phyloP scores from a whole-genome alignment of 1,284 basidiomycete genomes.

The Ceratobasidium sp. region DNA sequence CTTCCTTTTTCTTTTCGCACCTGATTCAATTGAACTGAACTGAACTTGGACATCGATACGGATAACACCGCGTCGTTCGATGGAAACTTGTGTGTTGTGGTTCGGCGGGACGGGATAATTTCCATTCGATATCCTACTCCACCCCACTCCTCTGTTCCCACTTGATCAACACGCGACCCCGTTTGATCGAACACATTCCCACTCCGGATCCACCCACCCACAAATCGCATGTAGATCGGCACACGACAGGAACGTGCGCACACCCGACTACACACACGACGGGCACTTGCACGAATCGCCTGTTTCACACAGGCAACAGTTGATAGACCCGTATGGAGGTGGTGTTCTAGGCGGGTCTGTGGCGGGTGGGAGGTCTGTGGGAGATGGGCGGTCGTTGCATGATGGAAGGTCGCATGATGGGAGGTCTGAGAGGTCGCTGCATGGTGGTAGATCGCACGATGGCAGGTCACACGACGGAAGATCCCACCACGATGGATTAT shows the following conservation, averaged over 20 bases:
- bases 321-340: constrained; percentile 6
- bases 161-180: background rate
- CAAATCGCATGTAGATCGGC: background rate
- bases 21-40: background rate
- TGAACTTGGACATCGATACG: too few relatives aligned
- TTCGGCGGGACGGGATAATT: too few relatives aligned
- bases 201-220: background rate
- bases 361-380: background rate
- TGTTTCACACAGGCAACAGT: background rate
- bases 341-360: too few relatives aligned
- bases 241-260: background rate
- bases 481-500: background rate
- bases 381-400: background rate
- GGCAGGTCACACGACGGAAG: background rate
- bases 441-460: background rate
- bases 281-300: constrained; percentile 31
- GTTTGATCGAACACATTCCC: background rate
- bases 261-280: constrained; percentile 14
- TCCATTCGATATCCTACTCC: too few relatives aligned
- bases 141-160: too few relatives aligned
- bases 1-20: background rate
- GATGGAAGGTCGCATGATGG: background rate
- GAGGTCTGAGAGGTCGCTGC: background rate
- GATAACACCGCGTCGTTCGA: too few relatives aligned
- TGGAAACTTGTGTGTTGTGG: too few relatives aligned